Percentiles rank a stretch among this genome's conserved stretches.
phyloP scores from a whole-genome alignment of 495 filamentous ascomycete genomes.

The Aspergillus homomorphus region DNA sequence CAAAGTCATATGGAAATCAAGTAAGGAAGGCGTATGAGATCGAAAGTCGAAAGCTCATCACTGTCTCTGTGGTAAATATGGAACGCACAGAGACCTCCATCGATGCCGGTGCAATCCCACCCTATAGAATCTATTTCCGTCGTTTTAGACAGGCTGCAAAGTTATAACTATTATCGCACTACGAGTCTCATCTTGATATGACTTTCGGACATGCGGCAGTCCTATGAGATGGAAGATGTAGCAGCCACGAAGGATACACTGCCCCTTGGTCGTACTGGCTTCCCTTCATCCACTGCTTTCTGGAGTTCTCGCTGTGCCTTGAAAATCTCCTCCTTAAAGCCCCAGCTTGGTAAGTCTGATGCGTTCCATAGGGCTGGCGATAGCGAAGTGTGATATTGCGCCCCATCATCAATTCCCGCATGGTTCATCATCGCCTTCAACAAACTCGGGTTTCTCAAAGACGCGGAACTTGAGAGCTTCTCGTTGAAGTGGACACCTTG shows the following conservation, averaged over 20 bases:
- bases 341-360: conserved; percentile 60
- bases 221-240: conserved; percentile 9
- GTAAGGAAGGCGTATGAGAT: too few relatives aligned
- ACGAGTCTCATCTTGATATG: background rate
- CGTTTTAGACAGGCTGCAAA: background rate
- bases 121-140: too few relatives aligned
- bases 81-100: too few relatives aligned
- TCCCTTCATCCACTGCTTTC: conserved; percentile 58
- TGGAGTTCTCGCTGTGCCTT: conserved; percentile 59
- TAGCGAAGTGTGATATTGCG: conserved; percentile 77
- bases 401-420: conserved; percentile 63
- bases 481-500: conserved; percentile 89
- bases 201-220: background rate
- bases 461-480: conserved; percentile 65
- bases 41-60: too few relatives aligned
- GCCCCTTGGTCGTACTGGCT: conserved; percentile 50
- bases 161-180: background rate
- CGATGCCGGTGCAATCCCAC: too few relatives aligned
- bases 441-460: conserved; percentile 77
- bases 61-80: too few relatives aligned
- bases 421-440: conserved; percentile 77
- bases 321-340: conserved; percentile 70
- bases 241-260: conserved; percentile 75
- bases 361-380: conserved; percentile 66
- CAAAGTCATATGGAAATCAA: too few relatives aligned